Conservation (phyloP, 192 early-diverging fungal species). For the Chytriomyces sp. region DNA sequence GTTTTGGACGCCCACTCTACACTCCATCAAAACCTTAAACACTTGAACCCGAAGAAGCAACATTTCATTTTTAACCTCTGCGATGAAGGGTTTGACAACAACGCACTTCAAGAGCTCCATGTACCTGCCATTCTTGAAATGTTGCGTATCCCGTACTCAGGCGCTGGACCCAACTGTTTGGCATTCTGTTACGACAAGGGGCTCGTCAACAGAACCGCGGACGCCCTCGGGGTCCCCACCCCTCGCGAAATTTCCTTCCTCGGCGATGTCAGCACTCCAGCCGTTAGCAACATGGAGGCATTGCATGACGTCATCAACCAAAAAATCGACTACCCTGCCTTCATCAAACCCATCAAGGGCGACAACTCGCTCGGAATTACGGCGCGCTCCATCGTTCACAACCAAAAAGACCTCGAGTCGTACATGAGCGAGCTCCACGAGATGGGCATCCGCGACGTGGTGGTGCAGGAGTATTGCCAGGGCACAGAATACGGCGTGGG, state of each 20-base stretch:
- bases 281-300: constrained; percentile 18
- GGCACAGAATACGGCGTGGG: constrained; percentile 59
- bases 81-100: constrained; percentile 61
- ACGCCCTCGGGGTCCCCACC: constrained; percentile 56
- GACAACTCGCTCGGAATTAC: constrained; percentile 65
- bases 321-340: constrained; percentile 53
- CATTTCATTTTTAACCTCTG: constrained; percentile 58
- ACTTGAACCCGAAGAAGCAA: constrained; percentile 23
- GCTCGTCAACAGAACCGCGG: constrained; percentile 55
- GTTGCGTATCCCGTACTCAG: constrained; percentile 53
- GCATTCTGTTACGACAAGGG: constrained; percentile 62
- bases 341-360: constrained; percentile 60
- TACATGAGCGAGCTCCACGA: constrained; percentile 46
- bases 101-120: constrained; percentile 58
- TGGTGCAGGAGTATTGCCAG: constrained; percentile 56
- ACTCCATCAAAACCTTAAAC: constrained; percentile 19
- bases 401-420: constrained; percentile 38
- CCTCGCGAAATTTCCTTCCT: constrained; percentile 51
- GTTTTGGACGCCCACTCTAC: constrained; percentile 43
- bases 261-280: constrained; percentile 27
- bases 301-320: constrained; percentile 31
- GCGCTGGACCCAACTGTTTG: constrained; percentile 59
- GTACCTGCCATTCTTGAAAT: constrained; percentile 58
- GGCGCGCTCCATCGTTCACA: constrained; percentile 46
- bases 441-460: constrained; percentile 48